A percentile compares a stretch with the other conserved stretches of the same genome.
Evolutionary conservation across 2,329 filamentous ascomycete genomes (phyloP).

Genomic region (Venturia carpophila): DNA sequence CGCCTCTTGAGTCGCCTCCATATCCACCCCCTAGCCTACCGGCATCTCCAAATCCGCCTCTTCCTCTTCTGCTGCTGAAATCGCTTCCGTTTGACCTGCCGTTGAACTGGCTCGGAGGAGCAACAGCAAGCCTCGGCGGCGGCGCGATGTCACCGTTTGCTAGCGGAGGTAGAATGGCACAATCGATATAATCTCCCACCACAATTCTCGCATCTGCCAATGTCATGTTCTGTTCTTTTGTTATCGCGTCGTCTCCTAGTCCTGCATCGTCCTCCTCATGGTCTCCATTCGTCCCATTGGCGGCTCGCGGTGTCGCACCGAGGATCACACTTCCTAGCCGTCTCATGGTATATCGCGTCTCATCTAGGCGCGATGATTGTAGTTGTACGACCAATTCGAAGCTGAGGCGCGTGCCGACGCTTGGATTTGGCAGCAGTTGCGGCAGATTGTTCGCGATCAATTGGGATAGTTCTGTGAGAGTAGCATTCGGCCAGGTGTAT

Average conservation of each 20-base stretch:
- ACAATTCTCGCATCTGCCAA: slow-evolving; percentile 72
- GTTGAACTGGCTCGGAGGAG: slow-evolving; percentile 24
- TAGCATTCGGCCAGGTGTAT: slow-evolving; percentile 80
- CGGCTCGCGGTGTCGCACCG: slow-evolving; percentile 45
- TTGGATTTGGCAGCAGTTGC: slow-evolving; percentile 59
- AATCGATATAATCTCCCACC: slow-evolving; percentile 80
- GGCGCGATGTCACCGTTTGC: slow-evolving; percentile 67
- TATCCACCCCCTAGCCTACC: slow-evolving; percentile 5
- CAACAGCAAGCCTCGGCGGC: slow-evolving; percentile 39
- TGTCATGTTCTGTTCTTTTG: slow-evolving; percentile 49
- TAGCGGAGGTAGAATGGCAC: slow-evolving; percentile 69
- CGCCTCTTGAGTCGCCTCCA: slow-evolving; percentile 15
- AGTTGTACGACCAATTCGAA: slow-evolving; percentile 86
- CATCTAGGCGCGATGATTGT: slow-evolving; percentile 41
- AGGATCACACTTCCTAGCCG: slow-evolving; percentile 79
- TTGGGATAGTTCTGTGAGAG: slow-evolving; percentile 70
- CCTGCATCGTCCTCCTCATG: slow-evolving; percentile 36
- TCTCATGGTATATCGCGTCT: slow-evolving; percentile 60
- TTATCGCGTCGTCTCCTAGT: slow-evolving; percentile 23
- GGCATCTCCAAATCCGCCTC: slow-evolving; percentile 24
- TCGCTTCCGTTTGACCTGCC: slow-evolving; percentile 21
- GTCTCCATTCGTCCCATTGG: slow-evolving; percentile 29
- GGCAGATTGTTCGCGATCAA: slow-evolving; percentile 65
- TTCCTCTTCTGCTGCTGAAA: slow-evolving; percentile 24
- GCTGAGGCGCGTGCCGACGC: slow-evolving; percentile 73